Conservation (phyloP, 73 alveolate species). For the Tetrahymena elliotti region DNA sequence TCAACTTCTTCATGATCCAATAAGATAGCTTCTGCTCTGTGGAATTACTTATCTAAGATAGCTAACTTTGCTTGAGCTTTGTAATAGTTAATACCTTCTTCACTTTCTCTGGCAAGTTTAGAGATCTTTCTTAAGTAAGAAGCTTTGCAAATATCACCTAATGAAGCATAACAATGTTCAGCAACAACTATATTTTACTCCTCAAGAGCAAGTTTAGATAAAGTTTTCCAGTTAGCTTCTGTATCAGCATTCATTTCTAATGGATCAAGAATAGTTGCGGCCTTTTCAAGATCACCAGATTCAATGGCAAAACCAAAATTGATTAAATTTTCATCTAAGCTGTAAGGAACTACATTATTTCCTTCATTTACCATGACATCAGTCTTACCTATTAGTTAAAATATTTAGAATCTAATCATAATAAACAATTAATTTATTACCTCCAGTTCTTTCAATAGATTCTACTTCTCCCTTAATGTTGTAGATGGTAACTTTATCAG, state of each 20-base stretch:
- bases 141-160: conserved; percentile 98
- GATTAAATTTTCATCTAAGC: conserved; percentile 91
- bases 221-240: conserved; percentile 98
- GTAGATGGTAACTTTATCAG: conserved; percentile 96
- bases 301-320: conserved; percentile 98
- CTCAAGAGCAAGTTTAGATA: conserved; percentile 92
- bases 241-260: conserved; percentile 97
- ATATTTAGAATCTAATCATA: neutral
- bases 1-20: conserved; percentile 96
- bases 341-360: conserved; percentile 80
- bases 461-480: conserved; percentile 98
- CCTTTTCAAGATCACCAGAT: conserved; percentile 87
- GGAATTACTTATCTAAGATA: conserved; percentile 97
- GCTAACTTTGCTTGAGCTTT: conserved; percentile 97
- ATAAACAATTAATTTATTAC: conserved; percentile 37
- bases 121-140: conserved; percentile 80
- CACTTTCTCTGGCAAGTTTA: conserved; percentile 65
- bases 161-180: conserved; percentile 98
- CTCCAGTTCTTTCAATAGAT: conserved; percentile 92
- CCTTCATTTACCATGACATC: conserved; percentile 97
- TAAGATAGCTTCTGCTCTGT: conserved; percentile 97
- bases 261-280: conserved; percentile 93
- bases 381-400: conserved; percentile 44
- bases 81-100: conserved; percentile 88
- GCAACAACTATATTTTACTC: conserved; percentile 96